A percentile compares a stretch with the other conserved stretches of the same genome.
Evolutionary conservation across 768 basidiomycete genomes (phyloP).

Genomic region (Tricholoma furcatifolium): DNA sequence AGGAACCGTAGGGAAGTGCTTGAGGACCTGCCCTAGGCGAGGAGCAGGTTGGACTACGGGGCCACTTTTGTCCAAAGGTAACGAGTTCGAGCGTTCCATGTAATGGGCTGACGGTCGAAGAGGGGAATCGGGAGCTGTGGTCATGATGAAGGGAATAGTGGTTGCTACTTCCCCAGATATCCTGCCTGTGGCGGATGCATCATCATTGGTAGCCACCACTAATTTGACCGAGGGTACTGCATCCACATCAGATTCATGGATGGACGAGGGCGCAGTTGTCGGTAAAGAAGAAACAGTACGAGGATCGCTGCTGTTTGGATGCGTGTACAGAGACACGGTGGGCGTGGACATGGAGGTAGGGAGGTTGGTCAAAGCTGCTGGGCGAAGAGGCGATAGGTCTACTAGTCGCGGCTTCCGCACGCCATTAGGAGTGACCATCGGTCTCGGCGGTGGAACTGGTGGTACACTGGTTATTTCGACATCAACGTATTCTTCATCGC

Average conservation of each 20-base stretch:
- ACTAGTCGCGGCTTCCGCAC: slow-evolving; percentile 1
- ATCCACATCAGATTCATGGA: slow-evolving; percentile 27
- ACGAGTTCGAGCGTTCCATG: slow-evolving; percentile 2
- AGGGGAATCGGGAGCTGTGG: slow-evolving; percentile 44
- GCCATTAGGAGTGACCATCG: neutral
- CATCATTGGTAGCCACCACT: neutral
- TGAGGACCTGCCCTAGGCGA: slow-evolving; percentile 17
- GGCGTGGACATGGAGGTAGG: slow-evolving; percentile 43
- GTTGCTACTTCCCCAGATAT: no score
- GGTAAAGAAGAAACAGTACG: slow-evolving; percentile 43
- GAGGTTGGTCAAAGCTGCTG: slow-evolving; percentile 21
- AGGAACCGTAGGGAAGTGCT: slow-evolving; percentile 11
- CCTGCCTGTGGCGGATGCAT: neutral
- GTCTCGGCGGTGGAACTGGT: neutral
- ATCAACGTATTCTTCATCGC: slow-evolving; percentile 22
- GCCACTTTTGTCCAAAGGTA: slow-evolving; percentile 4
- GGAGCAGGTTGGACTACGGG: slow-evolving; percentile 11
- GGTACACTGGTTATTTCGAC: slow-evolving; percentile 6
- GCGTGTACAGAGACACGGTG: slow-evolving; percentile 32
- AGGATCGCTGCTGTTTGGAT: slow-evolving; percentile 24
- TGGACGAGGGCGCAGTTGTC: slow-evolving; percentile 24
- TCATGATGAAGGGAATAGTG: slow-evolving; percentile 56
- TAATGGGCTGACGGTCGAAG: slow-evolving; percentile 10
- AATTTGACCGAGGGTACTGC: slow-evolving; percentile 5
- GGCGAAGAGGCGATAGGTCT: slow-evolving; percentile 14